Conservation (phyloP, 208 protist genomes). For the Acanthamoeba castellanii region DNA sequence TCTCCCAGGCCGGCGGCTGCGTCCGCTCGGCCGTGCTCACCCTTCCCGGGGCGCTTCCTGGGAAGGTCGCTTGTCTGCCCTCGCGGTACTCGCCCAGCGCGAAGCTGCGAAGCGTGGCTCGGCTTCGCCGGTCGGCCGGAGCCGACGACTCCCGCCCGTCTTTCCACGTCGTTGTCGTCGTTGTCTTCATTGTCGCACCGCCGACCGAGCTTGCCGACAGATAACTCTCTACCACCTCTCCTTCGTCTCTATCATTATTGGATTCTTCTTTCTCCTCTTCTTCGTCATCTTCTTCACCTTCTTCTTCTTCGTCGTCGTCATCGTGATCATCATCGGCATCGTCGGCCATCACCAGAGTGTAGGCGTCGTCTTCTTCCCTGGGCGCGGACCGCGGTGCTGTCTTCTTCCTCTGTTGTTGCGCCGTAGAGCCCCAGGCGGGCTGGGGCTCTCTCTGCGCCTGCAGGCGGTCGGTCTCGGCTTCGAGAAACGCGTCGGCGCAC, state of each 20-base stretch:
- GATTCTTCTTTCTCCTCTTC: neutral
- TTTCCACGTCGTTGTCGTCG: neutral
- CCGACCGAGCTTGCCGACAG: neutral
- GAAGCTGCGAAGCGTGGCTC: neutral
- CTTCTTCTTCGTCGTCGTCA: neutral
- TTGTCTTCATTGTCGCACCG: neutral
- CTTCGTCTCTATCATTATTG: neutral
- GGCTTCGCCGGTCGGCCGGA: neutral
- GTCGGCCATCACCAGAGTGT: neutral
- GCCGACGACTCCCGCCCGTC: neutral
- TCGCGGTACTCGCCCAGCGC: neutral
- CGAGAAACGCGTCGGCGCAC: neutral
- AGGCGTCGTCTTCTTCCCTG: neutral
- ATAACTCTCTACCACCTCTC: neutral
- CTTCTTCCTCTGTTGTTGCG: too few relatives aligned
- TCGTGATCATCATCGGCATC: neutral
- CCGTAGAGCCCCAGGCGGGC: too few relatives aligned
- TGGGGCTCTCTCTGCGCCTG: neutral
- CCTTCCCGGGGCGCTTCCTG: too few relatives aligned
- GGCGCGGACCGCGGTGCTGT: neutral
- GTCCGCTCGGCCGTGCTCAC: too few relatives aligned
- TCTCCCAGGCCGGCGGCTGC: neutral
- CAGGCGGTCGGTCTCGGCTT: neutral
- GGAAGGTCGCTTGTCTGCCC: too few relatives aligned
- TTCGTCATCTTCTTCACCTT: neutral